Conservation (phyloP, 257 asterid species). For the Solanum bukasovii region DNA sequence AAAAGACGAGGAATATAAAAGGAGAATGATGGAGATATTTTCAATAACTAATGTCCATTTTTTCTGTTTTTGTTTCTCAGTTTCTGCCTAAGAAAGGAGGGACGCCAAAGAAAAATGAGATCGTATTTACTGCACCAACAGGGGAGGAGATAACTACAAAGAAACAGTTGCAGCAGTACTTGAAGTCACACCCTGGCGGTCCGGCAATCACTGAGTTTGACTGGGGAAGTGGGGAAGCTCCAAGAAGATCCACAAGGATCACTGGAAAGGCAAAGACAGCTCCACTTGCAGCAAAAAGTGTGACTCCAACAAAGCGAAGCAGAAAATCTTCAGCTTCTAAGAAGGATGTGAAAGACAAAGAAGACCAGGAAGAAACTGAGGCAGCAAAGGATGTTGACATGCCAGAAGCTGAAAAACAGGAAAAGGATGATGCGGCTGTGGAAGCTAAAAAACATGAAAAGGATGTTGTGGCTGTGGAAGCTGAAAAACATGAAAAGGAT, state of each 20-base stretch:
- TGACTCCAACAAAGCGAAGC: constrained; percentile 28
- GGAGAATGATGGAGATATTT: not conserved
- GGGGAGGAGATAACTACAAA: constrained; percentile 35
- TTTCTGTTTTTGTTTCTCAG: constrained; percentile 6
- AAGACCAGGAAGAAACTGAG: constrained; percentile 17
- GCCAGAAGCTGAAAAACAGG: constrained; percentile 18
- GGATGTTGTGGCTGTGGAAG: not conserved
- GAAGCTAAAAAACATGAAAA: not conserved
- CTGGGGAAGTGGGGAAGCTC: constrained; percentile 48
- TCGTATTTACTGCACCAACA: constrained; percentile 39
- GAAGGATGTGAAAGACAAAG: constrained; percentile 14
- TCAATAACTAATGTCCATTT: not conserved
- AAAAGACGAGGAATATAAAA: not conserved
- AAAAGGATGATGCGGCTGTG: not conserved
- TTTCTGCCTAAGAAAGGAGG: constrained; percentile 24
- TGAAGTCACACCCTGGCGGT: constrained; percentile 40
- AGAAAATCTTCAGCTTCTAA: constrained; percentile 25
- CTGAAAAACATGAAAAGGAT: constrained; percentile 11
- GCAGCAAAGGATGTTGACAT: constrained; percentile 10
- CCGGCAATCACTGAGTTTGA: constrained; percentile 31
- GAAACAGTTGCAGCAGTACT: constrained; percentile 34
- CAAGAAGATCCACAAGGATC: constrained; percentile 46
- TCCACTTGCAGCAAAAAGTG: constrained; percentile 16
- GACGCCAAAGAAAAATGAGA: constrained; percentile 27
- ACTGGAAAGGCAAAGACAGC: constrained; percentile 26